phyloP scores from a whole-genome alignment of 1,284 basidiomycete genomes.

The Inonotus hispidus region DNA sequence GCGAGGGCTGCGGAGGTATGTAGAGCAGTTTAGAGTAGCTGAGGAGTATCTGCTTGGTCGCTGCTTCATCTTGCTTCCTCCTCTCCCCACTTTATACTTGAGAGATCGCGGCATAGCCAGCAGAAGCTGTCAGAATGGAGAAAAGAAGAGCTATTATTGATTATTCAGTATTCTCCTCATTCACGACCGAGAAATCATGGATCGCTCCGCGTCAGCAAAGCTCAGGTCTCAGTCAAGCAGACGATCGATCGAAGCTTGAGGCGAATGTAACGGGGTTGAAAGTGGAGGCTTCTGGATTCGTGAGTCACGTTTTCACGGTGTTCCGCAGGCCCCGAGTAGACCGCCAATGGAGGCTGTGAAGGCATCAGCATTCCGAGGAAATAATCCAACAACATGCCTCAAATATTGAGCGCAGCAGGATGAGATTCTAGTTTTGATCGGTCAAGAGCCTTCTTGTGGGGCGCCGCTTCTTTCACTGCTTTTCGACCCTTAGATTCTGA shows the following conservation, averaged over 20 bases:
- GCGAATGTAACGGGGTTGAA: neutral
- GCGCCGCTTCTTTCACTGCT: conserved; percentile 5
- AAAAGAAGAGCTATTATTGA: neutral
- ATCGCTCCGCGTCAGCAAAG: neutral
- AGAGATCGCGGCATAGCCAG: neutral
- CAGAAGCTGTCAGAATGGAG: neutral
- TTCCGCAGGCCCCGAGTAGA: neutral
- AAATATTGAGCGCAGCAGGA: neutral
- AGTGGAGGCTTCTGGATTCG: neutral
- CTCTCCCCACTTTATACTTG: neutral
- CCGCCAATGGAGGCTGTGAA: neutral
- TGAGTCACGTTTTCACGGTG: neutral
- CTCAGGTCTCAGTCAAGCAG: neutral
- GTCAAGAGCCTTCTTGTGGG: too few species aligned
- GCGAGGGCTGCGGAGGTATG: neutral
- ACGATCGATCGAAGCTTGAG: neutral
- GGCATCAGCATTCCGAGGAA: neutral
- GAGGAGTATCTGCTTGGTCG: neutral
- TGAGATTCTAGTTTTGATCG: neutral
- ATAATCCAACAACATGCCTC: neutral
- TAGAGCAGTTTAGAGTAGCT: neutral
- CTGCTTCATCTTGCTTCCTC: neutral
- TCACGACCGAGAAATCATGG: neutral
- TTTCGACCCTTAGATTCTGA: neutral
- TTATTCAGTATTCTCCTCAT: neutral